Conservation (phyloP, 305 asterid species). For the Rubia tinctorum region DNA sequence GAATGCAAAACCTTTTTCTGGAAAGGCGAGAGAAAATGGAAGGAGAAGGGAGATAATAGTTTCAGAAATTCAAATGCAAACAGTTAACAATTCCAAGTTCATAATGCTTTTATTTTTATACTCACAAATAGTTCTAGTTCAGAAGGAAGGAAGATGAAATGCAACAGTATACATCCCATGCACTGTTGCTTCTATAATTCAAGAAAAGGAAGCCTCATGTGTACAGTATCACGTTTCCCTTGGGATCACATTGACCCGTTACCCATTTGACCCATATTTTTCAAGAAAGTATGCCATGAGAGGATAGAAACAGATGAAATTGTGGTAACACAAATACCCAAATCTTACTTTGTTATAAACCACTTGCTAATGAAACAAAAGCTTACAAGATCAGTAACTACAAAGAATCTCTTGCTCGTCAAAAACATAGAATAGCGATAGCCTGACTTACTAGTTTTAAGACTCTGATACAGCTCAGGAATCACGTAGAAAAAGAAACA, state of each 20-base stretch:
- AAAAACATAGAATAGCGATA: neutral
- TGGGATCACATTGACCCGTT: neutral
- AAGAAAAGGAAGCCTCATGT: neutral
- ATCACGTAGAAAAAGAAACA: neutral
- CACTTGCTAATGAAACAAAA: neutral
- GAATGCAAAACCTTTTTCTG: neutral
- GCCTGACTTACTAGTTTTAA: neutral
- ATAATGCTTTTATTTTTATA: neutral
- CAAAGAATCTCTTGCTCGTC: neutral
- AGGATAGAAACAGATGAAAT: neutral
- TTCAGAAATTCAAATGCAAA: neutral
- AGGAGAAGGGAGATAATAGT: neutral
- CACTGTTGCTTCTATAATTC: neutral
- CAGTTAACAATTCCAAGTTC: neutral
- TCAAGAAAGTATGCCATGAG: too few species aligned
- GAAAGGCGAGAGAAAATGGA: neutral
- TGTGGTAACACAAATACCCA: neutral
- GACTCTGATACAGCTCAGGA: neutral
- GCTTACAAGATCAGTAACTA: neutral
- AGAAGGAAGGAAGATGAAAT: neutral
- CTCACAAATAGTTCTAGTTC: neutral
- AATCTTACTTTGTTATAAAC: neutral
- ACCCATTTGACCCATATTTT: too few species aligned
- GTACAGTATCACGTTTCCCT: neutral
- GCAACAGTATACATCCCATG: neutral